Evolutionary conservation across 73 alveolate genomes (phyloP), one percentile per base, ranked within the genome.

Genomic region (Breviolum minutum): DNA sequence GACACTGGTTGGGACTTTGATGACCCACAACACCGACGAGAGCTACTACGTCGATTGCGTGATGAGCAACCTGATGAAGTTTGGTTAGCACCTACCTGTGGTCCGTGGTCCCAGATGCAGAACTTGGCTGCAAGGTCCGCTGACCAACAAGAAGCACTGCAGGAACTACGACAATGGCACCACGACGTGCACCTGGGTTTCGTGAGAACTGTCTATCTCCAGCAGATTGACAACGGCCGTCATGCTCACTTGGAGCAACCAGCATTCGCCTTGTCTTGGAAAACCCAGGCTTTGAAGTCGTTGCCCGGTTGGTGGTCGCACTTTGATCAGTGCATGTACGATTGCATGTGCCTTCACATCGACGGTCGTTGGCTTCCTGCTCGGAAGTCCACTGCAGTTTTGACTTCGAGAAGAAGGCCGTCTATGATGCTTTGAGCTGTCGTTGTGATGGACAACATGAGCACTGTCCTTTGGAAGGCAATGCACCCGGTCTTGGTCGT

Each of bases 211-310:
- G 69, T 80, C 30, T 80, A 80, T 19, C 70, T 7, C 20, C 27
- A 2, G 11, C 88, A 80, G 68, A 30, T 80, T 10, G 32, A 3
- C 7, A 68, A 17, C 4, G 88, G 69, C 7, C 88, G 88, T 12
- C 88, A 80, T 80, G 88, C 88, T 17, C 74, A 80, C 68, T 8
- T 80, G 29, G 88, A 80, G 48, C 88, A 80, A 40, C 88, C 88
- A 8, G 48, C 64, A 32, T 11, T n/a, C 12, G 88, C 88, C 29
- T 40, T 80, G 32, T 80, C 88, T 10, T 80, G 88, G 88, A 8
- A 40, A 64, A 80, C 69, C 88, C 11, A 66, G 74, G 74, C 74
- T 13, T 17, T 66, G 11, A 11, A 66, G 74, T 13, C 11, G 24
- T 66, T 66, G 74, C 74, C 74, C 11, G 74, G 74, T 17, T 66